Percentiles rank a stretch among this genome's conserved stretches.
Evolutionary conservation across 176 grass and related monocot genomes (phyloP).

Genomic region (Tuctoria greenei): DNA sequence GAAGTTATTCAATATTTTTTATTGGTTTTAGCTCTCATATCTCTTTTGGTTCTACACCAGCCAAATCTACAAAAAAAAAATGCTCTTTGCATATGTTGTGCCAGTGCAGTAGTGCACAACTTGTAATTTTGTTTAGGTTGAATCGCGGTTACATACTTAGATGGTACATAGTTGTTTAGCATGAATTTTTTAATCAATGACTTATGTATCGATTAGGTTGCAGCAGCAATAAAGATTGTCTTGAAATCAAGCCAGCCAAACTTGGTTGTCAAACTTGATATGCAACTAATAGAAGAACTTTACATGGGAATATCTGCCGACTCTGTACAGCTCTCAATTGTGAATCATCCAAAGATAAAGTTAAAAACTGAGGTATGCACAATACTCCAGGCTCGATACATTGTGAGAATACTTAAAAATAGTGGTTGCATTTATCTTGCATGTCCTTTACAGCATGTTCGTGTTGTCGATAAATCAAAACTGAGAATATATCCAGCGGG

Average conservation of each 20-base stretch:
- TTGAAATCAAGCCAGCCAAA: constrained; percentile 66
- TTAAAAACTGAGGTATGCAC: constrained; percentile 77
- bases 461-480: constrained; percentile 53
- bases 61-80: background rate
- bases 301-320: constrained; percentile 64
- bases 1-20: constrained; percentile 6
- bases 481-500: constrained; percentile 81
- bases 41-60: constrained; percentile 16
- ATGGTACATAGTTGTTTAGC: background rate
- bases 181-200: constrained; percentile 18
- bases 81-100: background rate
- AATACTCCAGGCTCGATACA: constrained; percentile 16
- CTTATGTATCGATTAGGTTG: constrained; percentile 50
- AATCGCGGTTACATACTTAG: constrained; percentile 4
- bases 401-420: background rate
- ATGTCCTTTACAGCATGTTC: constrained; percentile 58
- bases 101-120: background rate
- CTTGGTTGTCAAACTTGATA: constrained; percentile 74
- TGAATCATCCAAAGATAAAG: constrained; percentile 90
- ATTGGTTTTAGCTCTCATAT: background rate
- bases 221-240: constrained; percentile 58
- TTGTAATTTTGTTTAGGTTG: constrained; percentile 25
- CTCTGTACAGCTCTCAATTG: constrained; percentile 70
- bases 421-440: constrained; percentile 6
- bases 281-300: constrained; percentile 61